Evolutionary conservation across 305 asterid species (phyloP).

Genomic region (Lippia alba): DNA sequence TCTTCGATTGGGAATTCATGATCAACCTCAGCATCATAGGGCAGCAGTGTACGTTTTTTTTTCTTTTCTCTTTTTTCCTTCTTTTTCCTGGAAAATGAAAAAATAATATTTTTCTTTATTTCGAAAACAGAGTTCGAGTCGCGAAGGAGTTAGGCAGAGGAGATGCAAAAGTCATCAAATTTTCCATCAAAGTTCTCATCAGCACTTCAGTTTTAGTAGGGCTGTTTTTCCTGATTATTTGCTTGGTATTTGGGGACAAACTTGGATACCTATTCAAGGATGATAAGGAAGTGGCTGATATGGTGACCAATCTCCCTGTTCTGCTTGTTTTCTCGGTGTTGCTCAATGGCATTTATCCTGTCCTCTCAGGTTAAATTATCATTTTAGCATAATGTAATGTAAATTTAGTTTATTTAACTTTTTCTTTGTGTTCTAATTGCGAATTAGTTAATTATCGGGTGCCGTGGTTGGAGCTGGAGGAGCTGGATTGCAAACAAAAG

Average conservation of each 20-base stretch:
- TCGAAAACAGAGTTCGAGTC: conserved; percentile 54
- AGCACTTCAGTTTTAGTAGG: conserved; percentile 47
- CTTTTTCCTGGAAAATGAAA: too few relatives aligned
- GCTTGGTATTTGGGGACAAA: conserved; percentile 49
- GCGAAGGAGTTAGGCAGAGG: conserved; percentile 76
- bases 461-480: conserved; percentile 91
- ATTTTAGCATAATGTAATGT: neutral
- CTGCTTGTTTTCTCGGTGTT: conserved; percentile 50
- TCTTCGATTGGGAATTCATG: conserved; percentile 65
- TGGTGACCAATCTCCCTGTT: conserved; percentile 54
- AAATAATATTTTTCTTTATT: too few relatives aligned
- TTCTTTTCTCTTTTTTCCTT: neutral
- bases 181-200: conserved; percentile 61
- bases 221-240: conserved; percentile 42
- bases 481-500: conserved; percentile 72
- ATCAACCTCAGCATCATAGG: conserved; percentile 62
- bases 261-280: conserved; percentile 53
- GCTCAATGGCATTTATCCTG: conserved; percentile 51
- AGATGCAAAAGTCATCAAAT: conserved; percentile 57
- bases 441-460: conserved; percentile 42
- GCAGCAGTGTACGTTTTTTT: conserved; percentile 61
- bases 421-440: neutral
- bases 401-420: too few relatives aligned
- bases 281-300: conserved; percentile 41
- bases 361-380: conserved; percentile 45